Conservation (phyloP, 108 stramenopile species). For the Poteriospumella lacustris region DNA sequence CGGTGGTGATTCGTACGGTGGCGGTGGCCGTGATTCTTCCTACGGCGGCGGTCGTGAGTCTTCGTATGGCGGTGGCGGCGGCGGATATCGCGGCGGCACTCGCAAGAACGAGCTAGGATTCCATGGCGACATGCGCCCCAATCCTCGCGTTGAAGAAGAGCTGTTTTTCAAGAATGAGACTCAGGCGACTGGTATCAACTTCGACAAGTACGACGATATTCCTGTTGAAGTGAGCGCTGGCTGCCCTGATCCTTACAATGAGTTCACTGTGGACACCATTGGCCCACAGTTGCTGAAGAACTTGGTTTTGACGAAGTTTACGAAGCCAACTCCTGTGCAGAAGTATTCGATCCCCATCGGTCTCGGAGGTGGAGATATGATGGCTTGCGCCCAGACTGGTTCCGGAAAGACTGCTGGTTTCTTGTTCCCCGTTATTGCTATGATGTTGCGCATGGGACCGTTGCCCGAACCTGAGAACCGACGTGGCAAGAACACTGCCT, state of each 20-base stretch:
- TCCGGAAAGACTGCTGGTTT: conserved; percentile 96
- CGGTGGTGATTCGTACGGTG: conserved; percentile 31
- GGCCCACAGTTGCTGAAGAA: conserved; percentile 79
- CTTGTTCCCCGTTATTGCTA: conserved; percentile 89
- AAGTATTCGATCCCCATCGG: conserved; percentile 94
- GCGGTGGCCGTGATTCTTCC: conserved; percentile 15
- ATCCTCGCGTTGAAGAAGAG: conserved; percentile 49
- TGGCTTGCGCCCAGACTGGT: conserved; percentile 98
- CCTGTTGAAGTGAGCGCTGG: conserved; percentile 69
- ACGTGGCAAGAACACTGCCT: conserved; percentile 40
- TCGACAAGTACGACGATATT: conserved; percentile 95
- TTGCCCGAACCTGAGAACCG: conserved; percentile 36
- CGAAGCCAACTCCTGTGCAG: conserved; percentile 94
- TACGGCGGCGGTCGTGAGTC: background rate
- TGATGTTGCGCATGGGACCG: conserved; percentile 74
- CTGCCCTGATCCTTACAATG: conserved; percentile 78
- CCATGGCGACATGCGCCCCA: conserved; percentile 47
- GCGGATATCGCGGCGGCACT: conserved; percentile 13
- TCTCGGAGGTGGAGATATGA: conserved; percentile 74
- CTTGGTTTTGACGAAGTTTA: conserved; percentile 83
- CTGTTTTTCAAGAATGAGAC: conserved; percentile 52
- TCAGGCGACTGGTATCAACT: conserved; percentile 98
- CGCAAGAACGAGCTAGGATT: conserved; percentile 46
- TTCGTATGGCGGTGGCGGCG: conserved; percentile 9
- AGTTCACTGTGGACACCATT: conserved; percentile 73